phyloP scores from a whole-genome alignment of 2,329 filamentous ascomycete species.

The Basipetospora chlamydospora region DNA sequence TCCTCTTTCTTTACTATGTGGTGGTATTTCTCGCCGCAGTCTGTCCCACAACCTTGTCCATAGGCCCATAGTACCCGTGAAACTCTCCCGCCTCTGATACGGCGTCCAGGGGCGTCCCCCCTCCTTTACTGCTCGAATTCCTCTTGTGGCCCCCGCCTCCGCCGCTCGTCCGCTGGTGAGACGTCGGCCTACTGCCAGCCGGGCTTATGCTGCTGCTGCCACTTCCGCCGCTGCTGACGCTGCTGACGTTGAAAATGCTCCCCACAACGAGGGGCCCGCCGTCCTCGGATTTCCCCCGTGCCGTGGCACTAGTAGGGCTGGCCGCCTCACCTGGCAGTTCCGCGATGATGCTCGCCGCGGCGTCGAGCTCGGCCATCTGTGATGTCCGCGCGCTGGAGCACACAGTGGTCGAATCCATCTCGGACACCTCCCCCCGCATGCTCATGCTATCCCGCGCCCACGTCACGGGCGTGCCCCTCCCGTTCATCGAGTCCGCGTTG shows the following conservation, averaged over 20 bases:
- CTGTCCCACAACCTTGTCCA: constrained; percentile 2
- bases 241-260: too few species aligned
- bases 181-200: too few species aligned
- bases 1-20: neutral
- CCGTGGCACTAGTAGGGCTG: too few species aligned
- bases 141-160: neutral
- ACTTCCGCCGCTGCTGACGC: too few species aligned
- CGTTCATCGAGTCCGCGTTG: neutral
- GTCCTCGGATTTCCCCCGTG: too few species aligned
- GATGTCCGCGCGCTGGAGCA: too few species aligned
- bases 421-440: neutral
- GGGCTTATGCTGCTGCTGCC: too few species aligned
- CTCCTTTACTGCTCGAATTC: constrained; percentile 1
- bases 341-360: neutral
- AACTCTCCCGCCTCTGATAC: constrained; percentile 3
- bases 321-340: too few species aligned
- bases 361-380: constrained; percentile 1
- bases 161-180: too few species aligned
- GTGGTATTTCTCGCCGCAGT: neutral
- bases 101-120: constrained; percentile 1
- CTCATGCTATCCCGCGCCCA: neutral
- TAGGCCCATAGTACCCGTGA: constrained; percentile 4
- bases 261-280: too few species aligned
- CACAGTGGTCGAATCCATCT: too few species aligned
- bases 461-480: neutral